Conservation (phyloP, 495 filamentous ascomycete genomes). For the Penicillium herquei region DNA sequence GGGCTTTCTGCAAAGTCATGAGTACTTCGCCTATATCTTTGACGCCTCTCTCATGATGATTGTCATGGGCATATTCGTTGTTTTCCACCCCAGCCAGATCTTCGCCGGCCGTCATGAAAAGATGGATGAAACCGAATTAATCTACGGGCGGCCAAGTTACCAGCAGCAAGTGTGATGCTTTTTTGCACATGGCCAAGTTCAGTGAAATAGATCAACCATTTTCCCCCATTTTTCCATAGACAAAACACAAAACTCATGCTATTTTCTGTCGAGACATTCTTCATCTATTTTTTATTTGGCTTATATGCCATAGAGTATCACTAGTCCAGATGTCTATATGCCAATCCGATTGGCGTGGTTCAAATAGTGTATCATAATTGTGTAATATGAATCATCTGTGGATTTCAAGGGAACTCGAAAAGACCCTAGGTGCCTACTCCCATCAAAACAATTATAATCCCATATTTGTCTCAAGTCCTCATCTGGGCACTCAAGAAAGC, state of each 20-base stretch:
- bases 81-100: slow-evolving; percentile 21
- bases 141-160: background rate
- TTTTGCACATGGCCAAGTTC: background rate
- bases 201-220: background rate
- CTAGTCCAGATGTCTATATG: no score
- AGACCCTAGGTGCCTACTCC: no score
- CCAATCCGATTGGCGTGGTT: no score
- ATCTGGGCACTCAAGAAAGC: no score
- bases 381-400: background rate
- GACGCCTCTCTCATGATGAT: slow-evolving; percentile 57
- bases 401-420: no score
- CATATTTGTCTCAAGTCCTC: no score
- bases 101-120: background rate
- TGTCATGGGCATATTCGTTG: slow-evolving; percentile 49
- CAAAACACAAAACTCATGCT: no score
- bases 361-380: background rate
- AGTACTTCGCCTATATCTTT: slow-evolving; percentile 62
- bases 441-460: no score
- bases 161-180: background rate
- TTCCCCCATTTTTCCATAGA: no score
- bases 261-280: no score
- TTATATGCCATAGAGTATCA: no score
- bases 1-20: slow-evolving; percentile 50
- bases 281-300: no score
- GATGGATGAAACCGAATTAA: background rate